Evolutionary conservation across 805 yeast species (phyloP).

Genomic region (Wickerhamomyces tratensis): DNA sequence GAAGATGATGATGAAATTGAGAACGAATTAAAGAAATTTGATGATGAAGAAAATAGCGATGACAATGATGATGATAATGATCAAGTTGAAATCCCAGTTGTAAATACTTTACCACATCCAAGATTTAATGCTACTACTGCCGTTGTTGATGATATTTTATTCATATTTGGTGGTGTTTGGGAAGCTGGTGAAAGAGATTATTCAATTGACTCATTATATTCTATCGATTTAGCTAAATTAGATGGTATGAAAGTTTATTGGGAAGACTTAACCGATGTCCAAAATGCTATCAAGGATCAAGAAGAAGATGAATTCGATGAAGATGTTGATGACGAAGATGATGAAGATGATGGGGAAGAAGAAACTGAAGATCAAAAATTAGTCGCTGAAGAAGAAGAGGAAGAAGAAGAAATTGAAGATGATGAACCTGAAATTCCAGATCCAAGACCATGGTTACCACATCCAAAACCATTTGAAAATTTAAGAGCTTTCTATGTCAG

Average conservation of each 20-base stretch:
- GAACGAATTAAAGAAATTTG: constrained; percentile 36
- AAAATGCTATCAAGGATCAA: constrained; percentile 38
- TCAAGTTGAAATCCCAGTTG: constrained; percentile 26
- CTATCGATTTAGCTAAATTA: constrained; percentile 74
- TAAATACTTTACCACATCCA: constrained; percentile 70
- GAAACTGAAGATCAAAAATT: constrained; percentile 29
- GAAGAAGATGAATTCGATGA: constrained; percentile 54
- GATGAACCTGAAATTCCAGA: constrained; percentile 73
- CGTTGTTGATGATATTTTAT: constrained; percentile 75
- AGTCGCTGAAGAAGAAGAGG: constrained; percentile 35
- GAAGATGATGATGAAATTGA: constrained; percentile 39
- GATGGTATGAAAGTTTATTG: constrained; percentile 85
- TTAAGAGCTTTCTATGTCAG: constrained; percentile 78
- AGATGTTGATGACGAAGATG: constrained; percentile 60
- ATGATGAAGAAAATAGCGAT: constrained; percentile 14
- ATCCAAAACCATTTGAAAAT: constrained; percentile 87
- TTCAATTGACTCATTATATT: constrained; percentile 75
- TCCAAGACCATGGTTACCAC: constrained; percentile 94
- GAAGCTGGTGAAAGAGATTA: constrained; percentile 84
- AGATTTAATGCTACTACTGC: constrained; percentile 82
- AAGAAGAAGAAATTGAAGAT: constrained; percentile 47
- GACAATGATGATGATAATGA: constrained; percentile 4
- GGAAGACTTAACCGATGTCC: constrained; percentile 67
- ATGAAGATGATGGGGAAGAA: constrained; percentile 51
- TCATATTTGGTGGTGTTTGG: constrained; percentile 85